A percentile compares a stretch with the other conserved stretches of the same genome.
Evolutionary conservation across 179 eudicot genomes (phyloP).

Genomic region (Drosera spatulata): DNA sequence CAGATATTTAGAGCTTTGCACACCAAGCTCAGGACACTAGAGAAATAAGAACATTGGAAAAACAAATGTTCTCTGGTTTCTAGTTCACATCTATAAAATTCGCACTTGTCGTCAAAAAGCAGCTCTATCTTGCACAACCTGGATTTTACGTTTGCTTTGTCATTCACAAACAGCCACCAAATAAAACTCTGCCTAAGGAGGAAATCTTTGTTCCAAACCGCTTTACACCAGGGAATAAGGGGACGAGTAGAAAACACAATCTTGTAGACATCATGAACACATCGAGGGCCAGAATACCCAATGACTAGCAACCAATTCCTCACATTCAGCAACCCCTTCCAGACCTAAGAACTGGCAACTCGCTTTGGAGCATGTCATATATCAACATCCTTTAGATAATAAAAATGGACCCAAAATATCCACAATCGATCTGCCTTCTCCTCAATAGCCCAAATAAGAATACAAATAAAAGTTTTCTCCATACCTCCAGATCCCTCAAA

Average conservation of each 20-base stretch:
- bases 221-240: neutral
- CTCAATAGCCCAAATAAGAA: neutral
- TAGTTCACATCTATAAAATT: neutral
- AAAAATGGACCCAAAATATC: neutral
- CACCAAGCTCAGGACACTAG: too few species aligned
- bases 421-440: neutral
- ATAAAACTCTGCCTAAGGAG: neutral
- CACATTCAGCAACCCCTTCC: neutral
- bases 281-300: neutral
- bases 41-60: too few species aligned
- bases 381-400: neutral
- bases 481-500: neutral
- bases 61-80: neutral
- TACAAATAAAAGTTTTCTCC: neutral
- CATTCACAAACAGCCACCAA: neutral
- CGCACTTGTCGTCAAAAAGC: neutral
- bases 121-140: neutral
- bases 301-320: neutral
- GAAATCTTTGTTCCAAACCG: neutral
- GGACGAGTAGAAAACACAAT: neutral
- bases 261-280: neutral
- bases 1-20: too few species aligned
- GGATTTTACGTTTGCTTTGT: too few species aligned
- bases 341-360: neutral
- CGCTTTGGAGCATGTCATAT: neutral